These are phyloP conservation scores for Sphaerulina populicola DNA, from an alignment of 2,329 filamentous ascomycete species.

Conservation along the genomic window DNA sequence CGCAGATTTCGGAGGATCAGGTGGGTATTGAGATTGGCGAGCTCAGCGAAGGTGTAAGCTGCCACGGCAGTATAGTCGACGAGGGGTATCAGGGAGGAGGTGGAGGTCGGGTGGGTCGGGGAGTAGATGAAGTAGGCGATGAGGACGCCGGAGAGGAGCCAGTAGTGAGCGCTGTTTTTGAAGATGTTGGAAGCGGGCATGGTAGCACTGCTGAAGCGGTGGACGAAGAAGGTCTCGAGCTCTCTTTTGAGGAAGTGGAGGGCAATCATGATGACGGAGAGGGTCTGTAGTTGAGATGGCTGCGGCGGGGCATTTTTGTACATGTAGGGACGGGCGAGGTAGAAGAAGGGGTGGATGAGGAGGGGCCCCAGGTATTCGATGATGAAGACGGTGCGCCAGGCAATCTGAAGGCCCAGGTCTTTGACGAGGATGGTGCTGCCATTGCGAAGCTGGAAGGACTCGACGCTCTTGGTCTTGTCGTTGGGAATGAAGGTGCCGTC, in stretches of 20 bases:
- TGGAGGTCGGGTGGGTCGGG: conserved; percentile 60
- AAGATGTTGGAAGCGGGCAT: conserved; percentile 89
- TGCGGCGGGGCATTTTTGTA: conserved; percentile 47
- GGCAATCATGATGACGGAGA: conserved; percentile 65
- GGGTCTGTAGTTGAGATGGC: conserved; percentile 59
- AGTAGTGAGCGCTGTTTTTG: conserved; percentile 94
- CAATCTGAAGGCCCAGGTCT: conserved; percentile 82
- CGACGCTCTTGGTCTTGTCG: conserved; percentile 44
- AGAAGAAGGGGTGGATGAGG: conserved; percentile 71
- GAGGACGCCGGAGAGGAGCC: conserved; percentile 70
- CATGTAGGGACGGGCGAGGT: conserved; percentile 61
- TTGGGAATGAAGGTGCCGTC: conserved; percentile 54
- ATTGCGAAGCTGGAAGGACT: conserved; percentile 50
- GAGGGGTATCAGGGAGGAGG: conserved; percentile 39
- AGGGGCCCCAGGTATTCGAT: conserved; percentile 92
- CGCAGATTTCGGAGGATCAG: conserved; percentile 69
- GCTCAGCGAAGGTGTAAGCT: conserved; percentile 68
- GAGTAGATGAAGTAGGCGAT: conserved; percentile 80
- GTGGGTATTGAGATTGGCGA: conserved; percentile 73
- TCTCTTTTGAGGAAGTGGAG: conserved; percentile 93
- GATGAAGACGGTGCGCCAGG: conserved; percentile 88
- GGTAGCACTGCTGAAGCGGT: conserved; percentile 88
- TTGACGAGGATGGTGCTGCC: conserved; percentile 70
- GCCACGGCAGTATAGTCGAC: conserved; percentile 61
- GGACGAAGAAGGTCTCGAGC: conserved; percentile 84